Evolutionary conservation across 1,139 yeast species (phyloP).

Genomic region (Pichia sp.): DNA sequence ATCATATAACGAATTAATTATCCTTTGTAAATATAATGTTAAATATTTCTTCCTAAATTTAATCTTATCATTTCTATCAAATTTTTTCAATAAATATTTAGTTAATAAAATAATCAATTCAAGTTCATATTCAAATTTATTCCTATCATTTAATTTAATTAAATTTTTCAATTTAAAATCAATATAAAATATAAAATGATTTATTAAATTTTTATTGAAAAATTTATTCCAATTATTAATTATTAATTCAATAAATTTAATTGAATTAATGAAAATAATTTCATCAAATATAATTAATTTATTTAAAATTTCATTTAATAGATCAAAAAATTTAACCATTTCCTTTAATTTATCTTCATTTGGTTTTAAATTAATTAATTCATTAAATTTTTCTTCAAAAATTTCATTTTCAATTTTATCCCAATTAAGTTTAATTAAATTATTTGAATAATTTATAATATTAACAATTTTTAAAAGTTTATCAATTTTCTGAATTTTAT

Average conservation of each 20-base stretch:
- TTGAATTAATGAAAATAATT: background rate
- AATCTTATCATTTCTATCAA: background rate
- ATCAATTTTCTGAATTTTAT: no score
- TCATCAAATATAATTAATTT: background rate
- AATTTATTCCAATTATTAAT: background rate
- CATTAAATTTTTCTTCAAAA: no score
- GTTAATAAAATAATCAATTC: background rate
- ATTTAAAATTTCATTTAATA: background rate
- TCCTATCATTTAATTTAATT: conserved; percentile 7
- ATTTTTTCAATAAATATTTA: background rate
- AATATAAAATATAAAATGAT: conserved; percentile 6
- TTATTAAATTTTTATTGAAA: conserved; percentile 3
- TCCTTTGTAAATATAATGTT: conserved; percentile 2
- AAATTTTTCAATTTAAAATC: conserved; percentile 7
- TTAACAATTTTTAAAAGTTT: no score
- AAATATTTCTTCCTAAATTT: conserved; percentile 4
- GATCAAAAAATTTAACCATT: conserved; percentile 4
- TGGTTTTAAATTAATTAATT: no score
- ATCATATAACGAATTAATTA: conserved; percentile 2
- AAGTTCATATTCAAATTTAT: conserved; percentile 4
- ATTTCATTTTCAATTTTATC: no score
- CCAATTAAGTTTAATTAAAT: no score
- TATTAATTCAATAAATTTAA: background rate
- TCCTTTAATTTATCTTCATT: conserved; percentile 10
- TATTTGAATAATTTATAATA: no score